A percentile compares a stretch with the other conserved stretches of the same genome.
These are phyloP conservation scores for Vigna radiata DNA, from an alignment of 306 rosid genomes.

Conservation along the genomic window DNA sequence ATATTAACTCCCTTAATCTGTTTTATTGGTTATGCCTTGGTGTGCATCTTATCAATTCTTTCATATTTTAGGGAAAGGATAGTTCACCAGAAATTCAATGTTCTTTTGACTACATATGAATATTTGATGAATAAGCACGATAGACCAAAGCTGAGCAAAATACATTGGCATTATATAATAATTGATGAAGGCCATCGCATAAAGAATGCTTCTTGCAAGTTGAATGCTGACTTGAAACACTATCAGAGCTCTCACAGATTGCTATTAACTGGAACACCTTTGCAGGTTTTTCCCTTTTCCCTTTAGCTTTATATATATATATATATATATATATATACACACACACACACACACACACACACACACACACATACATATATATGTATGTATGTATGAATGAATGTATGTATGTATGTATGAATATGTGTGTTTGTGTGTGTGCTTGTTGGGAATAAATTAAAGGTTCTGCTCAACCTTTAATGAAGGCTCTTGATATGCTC, in stretches of 20 bases:
- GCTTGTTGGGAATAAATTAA: conserved; percentile 22
- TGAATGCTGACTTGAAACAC: conserved; percentile 92
- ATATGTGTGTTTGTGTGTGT: neutral
- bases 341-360: too few species aligned
- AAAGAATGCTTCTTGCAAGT: conserved; percentile 99
- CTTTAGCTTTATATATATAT: neutral
- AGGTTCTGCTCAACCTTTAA: conserved; percentile 31
- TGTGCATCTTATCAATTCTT: conserved; percentile 44
- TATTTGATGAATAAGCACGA: conserved; percentile 99
- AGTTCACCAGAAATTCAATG: conserved; percentile 94
- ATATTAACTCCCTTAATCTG: conserved; percentile 17
- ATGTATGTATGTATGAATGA: too few species aligned
- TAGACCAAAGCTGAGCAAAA: conserved; percentile 95
- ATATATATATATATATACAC: too few species aligned
- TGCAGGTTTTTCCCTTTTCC: conserved; percentile 65
- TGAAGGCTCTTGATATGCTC: conserved; percentile 18
- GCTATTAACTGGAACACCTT: conserved; percentile 97
- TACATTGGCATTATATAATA: conserved; percentile 96
- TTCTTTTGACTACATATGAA: conserved; percentile 95
- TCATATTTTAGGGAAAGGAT: conserved; percentile 82
- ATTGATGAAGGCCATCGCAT: conserved; percentile 99
- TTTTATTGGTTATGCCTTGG: conserved; percentile 33
- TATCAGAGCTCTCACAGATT: conserved; percentile 97
- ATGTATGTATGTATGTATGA: too few species aligned
- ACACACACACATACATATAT: too few species aligned